A percentile compares a stretch with the other conserved stretches of the same genome.
These are phyloP conservation scores for Mytilinidion resinicola DNA, from an alignment of 495 filamentous ascomycete species.

Conservation along the genomic window DNA sequence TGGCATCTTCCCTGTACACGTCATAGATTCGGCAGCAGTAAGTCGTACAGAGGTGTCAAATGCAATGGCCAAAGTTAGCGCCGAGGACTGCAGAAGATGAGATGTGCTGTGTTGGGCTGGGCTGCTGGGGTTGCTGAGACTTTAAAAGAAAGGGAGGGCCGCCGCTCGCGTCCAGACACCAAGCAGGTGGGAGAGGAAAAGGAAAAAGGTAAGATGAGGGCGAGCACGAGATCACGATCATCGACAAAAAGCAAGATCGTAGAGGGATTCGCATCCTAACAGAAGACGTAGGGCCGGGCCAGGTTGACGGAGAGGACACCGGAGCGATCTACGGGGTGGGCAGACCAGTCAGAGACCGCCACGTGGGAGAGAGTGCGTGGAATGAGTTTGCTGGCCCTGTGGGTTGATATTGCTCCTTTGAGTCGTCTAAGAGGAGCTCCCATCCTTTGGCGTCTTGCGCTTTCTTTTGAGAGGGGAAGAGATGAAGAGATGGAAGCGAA, in stretches of 20 bases:
- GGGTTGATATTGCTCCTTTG: conserved; percentile 24
- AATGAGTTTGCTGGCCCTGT: conserved; percentile 6
- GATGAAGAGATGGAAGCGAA: conserved; percentile 1
- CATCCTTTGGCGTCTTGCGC: conserved; percentile 2
- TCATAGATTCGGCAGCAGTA: neutral
- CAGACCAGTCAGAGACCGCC: conserved; percentile 31
- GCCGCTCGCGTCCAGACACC: no score
- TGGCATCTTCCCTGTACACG: conserved; percentile 2
- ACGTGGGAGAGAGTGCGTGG: conserved; percentile 21
- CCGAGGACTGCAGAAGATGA: neutral
- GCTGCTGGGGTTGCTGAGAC: no score
- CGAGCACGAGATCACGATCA: no score
- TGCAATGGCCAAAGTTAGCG: neutral
- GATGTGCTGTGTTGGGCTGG: neutral
- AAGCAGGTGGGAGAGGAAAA: no score
- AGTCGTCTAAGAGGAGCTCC: neutral
- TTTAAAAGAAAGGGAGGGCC: no score
- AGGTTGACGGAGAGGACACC: neutral
- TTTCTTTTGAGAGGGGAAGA: conserved; percentile 10
- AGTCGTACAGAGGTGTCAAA: neutral
- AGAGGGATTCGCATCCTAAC: conserved; percentile 19
- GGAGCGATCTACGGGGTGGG: conserved; percentile 22
- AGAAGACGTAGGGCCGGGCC: neutral
- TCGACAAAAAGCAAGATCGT: conserved; percentile 1
- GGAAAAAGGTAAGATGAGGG: no score